phyloP scores from a whole-genome alignment of 495 filamentous ascomycete genomes.

The Penicillium chermesinum region DNA sequence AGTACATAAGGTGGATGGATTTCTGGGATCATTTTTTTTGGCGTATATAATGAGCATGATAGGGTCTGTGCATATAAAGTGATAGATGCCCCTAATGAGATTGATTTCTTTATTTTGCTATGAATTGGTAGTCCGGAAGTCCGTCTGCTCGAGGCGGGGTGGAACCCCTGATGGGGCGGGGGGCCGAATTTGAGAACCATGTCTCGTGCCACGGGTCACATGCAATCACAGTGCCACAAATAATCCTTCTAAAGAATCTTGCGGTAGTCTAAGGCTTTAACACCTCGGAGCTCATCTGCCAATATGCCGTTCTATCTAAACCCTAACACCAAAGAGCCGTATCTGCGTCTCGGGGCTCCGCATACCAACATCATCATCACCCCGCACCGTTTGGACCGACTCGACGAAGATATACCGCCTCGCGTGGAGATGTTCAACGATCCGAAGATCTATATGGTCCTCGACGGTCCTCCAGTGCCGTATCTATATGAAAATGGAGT shows the following conservation, averaged over 20 bases:
- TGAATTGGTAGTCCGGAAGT: too few relatives aligned
- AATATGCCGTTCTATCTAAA: slow-evolving; percentile 11
- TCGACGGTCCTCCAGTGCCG: slow-evolving; percentile 21
- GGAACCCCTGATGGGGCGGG: too few relatives aligned
- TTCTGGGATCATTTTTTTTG: neutral
- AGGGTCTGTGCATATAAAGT: neutral
- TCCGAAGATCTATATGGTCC: slow-evolving; percentile 9
- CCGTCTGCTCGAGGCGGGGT: too few relatives aligned
- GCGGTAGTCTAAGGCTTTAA: neutral
- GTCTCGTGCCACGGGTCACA: too few relatives aligned
- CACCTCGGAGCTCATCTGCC: neutral
- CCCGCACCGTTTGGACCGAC: slow-evolving; percentile 11
- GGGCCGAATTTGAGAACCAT: too few relatives aligned
- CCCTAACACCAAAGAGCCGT: slow-evolving; percentile 16
- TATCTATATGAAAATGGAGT: slow-evolving; percentile 16
- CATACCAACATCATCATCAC: slow-evolving; percentile 27
- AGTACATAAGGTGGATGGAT: neutral
- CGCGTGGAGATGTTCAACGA: slow-evolving; percentile 18
- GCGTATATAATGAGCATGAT: neutral
- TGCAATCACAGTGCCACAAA: too few relatives aligned
- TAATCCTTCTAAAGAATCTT: neutral
- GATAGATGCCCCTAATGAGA: too few relatives aligned
- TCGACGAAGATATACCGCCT: slow-evolving; percentile 4
- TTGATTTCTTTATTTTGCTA: neutral
- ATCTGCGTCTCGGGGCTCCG: slow-evolving; percentile 22